A percentile compares a stretch with the other conserved stretches of the same genome.
phyloP scores from a whole-genome alignment of 2,329 filamentous ascomycete genomes.

The Fusarium ramigenum region DNA sequence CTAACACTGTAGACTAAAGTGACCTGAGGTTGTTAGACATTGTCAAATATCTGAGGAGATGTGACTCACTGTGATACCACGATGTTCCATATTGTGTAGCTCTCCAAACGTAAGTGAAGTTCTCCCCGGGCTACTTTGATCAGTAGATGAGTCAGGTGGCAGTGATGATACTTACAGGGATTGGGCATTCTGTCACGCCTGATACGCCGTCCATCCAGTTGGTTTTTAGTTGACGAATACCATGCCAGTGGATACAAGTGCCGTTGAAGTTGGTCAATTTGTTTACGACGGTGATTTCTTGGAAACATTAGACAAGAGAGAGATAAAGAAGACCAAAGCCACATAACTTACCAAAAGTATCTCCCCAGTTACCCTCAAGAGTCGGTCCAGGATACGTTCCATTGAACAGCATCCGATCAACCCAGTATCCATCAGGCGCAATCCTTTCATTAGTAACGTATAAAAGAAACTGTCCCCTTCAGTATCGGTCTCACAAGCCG shows the following conservation, averaged over 20 bases:
- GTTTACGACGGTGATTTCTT: not conserved
- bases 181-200: not conserved
- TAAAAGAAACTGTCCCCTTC: not conserved
- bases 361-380: not conserved
- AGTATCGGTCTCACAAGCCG: rapidly evolving
- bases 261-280: not conserved
- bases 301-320: not conserved
- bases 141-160: rapidly evolving
- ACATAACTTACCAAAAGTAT: not conserved
- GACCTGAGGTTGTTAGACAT: not conserved
- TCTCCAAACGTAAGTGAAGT: not conserved
- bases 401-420: not conserved
- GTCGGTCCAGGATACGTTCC: not conserved
- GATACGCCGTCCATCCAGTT: constrained; percentile 1
- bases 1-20: not conserved
- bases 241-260: not conserved
- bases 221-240: not conserved
- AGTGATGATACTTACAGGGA: not conserved
- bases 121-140: rapidly evolving
- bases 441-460: not conserved
- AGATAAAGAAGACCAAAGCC: too few species aligned
- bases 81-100: constrained; percentile 1
- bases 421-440: not conserved
- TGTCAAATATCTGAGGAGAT: rapidly evolving
- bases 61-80: not conserved